Conservation (phyloP, 495 filamentous ascomycete genomes). For the Chaetomidium leptoderma region DNA sequence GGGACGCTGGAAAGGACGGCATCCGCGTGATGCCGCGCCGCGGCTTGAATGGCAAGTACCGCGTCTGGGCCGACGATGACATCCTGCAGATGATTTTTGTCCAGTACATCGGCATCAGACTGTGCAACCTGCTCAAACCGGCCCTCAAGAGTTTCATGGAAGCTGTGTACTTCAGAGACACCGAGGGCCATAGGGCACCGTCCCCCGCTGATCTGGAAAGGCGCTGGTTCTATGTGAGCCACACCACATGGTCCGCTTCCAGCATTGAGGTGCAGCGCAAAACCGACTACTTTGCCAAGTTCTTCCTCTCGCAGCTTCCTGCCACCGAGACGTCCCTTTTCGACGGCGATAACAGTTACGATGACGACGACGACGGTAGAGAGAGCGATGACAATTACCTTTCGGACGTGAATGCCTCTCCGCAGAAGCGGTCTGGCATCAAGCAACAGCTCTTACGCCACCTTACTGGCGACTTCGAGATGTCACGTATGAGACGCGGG, state of each 20-base stretch:
- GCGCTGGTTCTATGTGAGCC: conserved; percentile 26
- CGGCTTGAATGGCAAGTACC: conserved; percentile 65
- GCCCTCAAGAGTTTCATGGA: conserved; percentile 35
- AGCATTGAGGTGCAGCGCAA: conserved; percentile 24
- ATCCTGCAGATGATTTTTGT: conserved; percentile 61
- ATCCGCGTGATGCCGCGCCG: conserved; percentile 59
- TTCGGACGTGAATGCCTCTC: not conserved
- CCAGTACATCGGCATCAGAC: conserved; percentile 58
- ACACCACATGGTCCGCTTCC: not conserved
- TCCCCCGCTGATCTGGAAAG: conserved; percentile 17
- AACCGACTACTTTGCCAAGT: conserved; percentile 24
- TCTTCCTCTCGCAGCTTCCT: conserved; percentile 50
- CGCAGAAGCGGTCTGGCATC: conserved; percentile 30
- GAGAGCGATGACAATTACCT: not conserved
- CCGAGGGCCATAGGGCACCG: conserved; percentile 14
- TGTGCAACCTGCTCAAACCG: conserved; percentile 50
- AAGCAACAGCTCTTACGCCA: conserved; percentile 60
- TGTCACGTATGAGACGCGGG: conserved; percentile 22
- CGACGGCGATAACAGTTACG: conserved; percentile 26
- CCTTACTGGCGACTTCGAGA: conserved; percentile 47
- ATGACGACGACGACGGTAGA: conserved; percentile 8
- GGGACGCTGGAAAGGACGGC: conserved; percentile 45
- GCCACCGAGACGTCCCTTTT: conserved; percentile 37
- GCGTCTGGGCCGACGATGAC: conserved; percentile 65
- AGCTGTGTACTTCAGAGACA: conserved; percentile 23